These are phyloP conservation scores for Urostyla sp. DNA, from an alignment of 73 alveolate genomes.

Conservation along the genomic window DNA sequence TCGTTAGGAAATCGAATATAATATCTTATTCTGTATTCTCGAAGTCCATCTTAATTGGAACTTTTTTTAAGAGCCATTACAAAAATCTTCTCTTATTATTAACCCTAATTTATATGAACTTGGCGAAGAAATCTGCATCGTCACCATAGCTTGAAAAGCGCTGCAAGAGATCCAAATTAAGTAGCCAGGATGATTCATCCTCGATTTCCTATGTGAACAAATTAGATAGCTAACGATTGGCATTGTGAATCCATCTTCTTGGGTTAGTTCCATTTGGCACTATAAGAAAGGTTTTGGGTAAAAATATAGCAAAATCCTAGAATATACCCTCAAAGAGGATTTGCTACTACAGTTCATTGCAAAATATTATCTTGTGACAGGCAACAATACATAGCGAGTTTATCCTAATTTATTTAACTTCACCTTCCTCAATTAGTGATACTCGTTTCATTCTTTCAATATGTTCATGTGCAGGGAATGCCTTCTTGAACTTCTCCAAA, in stretches of 20 bases:
- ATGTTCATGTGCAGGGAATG: background rate
- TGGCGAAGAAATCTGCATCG: conserved; percentile 5
- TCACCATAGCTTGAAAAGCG: background rate
- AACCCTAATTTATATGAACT: background rate
- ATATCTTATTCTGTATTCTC: background rate
- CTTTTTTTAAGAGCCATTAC: background rate
- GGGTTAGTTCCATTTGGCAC: conserved; percentile 55
- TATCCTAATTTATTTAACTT: conserved; percentile 12
- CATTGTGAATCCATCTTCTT: conserved; percentile 56
- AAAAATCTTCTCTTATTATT: background rate
- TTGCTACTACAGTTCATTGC: conserved; percentile 49
- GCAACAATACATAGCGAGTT: conserved; percentile 8
- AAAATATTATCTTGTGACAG: conserved; percentile 57
- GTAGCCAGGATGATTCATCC: conserved; percentile 27
- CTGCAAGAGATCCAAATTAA: background rate
- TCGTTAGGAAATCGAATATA: background rate
- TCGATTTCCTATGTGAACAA: conserved; percentile 25
- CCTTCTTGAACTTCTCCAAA: conserved; percentile 72
- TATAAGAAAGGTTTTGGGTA: conserved; percentile 42
- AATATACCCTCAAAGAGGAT: conserved; percentile 23
- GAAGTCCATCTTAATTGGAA: background rate
- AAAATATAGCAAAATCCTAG: conserved; percentile 57
- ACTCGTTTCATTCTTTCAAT: background rate
- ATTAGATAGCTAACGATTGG: conserved; percentile 3
- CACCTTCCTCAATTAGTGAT: conserved; percentile 27